Evolutionary conservation across 164 flowering plant species (phyloP).

Genomic region (Berberis thunbergii): DNA sequence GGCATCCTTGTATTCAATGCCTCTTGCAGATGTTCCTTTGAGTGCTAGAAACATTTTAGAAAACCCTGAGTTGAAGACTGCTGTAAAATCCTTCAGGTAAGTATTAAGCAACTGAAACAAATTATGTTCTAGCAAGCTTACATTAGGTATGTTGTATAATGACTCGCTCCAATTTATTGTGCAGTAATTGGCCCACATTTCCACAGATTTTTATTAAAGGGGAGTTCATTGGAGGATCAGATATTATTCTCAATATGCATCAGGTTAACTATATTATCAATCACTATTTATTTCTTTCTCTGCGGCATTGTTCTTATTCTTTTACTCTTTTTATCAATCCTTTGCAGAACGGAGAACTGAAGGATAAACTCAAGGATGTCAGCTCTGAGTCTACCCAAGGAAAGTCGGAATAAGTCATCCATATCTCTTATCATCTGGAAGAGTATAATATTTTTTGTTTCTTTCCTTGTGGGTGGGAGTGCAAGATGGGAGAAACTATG

Average conservation of each 20-base stretch:
- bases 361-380: slow-evolving; percentile 53
- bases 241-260: slow-evolving; percentile 80
- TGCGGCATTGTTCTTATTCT: neutral
- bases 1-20: neutral
- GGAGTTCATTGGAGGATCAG: slow-evolving; percentile 88
- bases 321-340: slow-evolving; percentile 3
- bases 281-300: neutral
- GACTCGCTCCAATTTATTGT: slow-evolving; percentile 1
- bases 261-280: slow-evolving; percentile 25
- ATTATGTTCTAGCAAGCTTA: too few relatives aligned
- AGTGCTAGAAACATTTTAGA: slow-evolving; percentile 83
- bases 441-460: neutral
- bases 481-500: neutral
- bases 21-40: slow-evolving; percentile 62
- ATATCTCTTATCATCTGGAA: neutral
- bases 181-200: slow-evolving; percentile 92
- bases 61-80: slow-evolving; percentile 67
- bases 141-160: too few relatives aligned
- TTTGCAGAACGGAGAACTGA: slow-evolving; percentile 59
- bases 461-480: neutral
- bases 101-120: neutral
- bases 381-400: slow-evolving; percentile 11
- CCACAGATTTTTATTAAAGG: slow-evolving; percentile 95
- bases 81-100: slow-evolving; percentile 79
- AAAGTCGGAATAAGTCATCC: slow-evolving; percentile 20